phyloP scores from a whole-genome alignment of 257 asterid species.

The Knoxia roxburghii region DNA sequence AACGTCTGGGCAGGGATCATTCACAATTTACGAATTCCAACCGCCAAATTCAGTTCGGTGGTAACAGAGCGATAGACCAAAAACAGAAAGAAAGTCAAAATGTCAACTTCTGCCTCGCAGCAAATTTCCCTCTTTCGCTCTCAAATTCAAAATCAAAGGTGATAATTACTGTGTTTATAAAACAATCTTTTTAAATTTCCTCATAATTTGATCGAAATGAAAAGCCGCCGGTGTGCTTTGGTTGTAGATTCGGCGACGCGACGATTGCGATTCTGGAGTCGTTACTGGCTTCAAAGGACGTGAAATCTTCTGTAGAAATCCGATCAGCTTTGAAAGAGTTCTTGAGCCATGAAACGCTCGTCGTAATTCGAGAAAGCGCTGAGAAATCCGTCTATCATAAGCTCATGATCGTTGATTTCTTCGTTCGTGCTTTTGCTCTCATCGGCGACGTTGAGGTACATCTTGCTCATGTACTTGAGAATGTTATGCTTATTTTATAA shows the following conservation, averaged over 20 bases:
- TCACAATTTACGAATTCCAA: neutral
- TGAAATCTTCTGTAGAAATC: constrained; percentile 36
- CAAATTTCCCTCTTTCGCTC: constrained; percentile 56
- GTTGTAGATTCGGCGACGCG: constrained; percentile 51
- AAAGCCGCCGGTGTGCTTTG: neutral
- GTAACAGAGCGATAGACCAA: too few species aligned
- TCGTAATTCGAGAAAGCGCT: constrained; percentile 46
- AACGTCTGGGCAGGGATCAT: too few species aligned
- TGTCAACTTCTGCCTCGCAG: constrained; percentile 32
- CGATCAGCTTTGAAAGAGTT: constrained; percentile 44
- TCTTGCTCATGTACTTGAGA: neutral
- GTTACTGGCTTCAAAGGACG: constrained; percentile 46
- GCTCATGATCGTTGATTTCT: constrained; percentile 60
- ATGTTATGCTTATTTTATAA: neutral
- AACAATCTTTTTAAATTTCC: neutral
- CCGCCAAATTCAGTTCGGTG: too few species aligned
- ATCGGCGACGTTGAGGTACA: constrained; percentile 76
- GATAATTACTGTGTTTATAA: neutral
- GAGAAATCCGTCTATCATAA: constrained; percentile 46
- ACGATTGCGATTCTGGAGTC: constrained; percentile 58
- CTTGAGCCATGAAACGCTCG: constrained; percentile 58
- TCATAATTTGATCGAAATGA: neutral
- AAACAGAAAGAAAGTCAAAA: constrained; percentile 13
- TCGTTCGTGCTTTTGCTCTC: constrained; percentile 56
- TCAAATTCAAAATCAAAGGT: constrained; percentile 61